Evolutionary conservation across 768 basidiomycete genomes (phyloP), one percentile per base, ranked within the genome.

Genomic region (Rubroboletus pulcherrimus): DNA sequence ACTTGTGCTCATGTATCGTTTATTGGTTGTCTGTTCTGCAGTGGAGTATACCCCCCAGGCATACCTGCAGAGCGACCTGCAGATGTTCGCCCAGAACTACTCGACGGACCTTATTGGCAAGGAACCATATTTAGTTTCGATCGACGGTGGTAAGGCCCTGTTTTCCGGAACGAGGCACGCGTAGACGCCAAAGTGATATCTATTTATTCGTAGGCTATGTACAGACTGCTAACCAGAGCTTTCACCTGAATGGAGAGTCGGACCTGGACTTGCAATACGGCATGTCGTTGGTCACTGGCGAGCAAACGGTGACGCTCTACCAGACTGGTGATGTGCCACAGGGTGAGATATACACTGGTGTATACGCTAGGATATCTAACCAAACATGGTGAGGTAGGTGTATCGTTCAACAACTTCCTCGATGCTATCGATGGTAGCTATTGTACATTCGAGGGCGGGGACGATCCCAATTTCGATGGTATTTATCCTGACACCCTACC

Each of bases 391-490:
- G 19, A n/a, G 30, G 7, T 29, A 71, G 67, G 63, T 49, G 69
- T 64, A 44, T 74, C 72, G 6, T 73, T 74, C 58, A 73, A 73
- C 51, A 73, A 74, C 49, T 68, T 71, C 60, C 70, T 75, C n/a
- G 74, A 75, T 7, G 74, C 73, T 15, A 51, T 75, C 34, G 75
- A 76, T 43, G 75, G 59, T 15, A 62, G 61, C 1, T 75, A 69
- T 55, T 76, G 75, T 54, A 69, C 69, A 8, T 75, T 70, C 37
- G 68, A 73, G 30, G 74, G 75, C 0, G 66, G 72, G 21, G 71
- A 73, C 31, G 72, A 75, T 45, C 62, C 60, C 3, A 63, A 42
- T 2, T 33, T 63, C 38, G 73, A 75, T 48, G 53, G 12, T 40
- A 47, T 53, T 12, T 74, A 65, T 45, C 71, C 71, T 1, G 71